Evolutionary conservation across 2,329 filamentous ascomycete genomes (phyloP).

Genomic region (Ophiocordyceps camponoti-rufipedis): DNA sequence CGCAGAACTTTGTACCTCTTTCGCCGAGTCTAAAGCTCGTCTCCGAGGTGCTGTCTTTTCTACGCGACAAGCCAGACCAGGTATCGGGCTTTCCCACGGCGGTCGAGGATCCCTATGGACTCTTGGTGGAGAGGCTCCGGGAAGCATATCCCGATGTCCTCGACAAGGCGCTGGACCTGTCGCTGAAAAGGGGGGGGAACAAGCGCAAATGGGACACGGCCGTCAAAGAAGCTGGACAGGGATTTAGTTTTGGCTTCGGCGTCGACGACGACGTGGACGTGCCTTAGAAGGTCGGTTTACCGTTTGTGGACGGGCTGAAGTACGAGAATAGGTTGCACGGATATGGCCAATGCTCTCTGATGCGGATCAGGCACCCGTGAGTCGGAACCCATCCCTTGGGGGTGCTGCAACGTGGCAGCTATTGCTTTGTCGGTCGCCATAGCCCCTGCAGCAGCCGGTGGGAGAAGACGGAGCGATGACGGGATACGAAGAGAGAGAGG

Average conservation of each 20-base stretch:
- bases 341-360: not conserved
- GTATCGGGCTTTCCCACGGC: constrained; percentile 69
- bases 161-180: constrained; percentile 41
- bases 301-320: not conserved
- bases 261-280: constrained; percentile 25
- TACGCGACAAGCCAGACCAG: constrained; percentile 67
- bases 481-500: not conserved
- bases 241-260: constrained; percentile 39
- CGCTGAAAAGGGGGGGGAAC: constrained; percentile 45
- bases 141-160: constrained; percentile 48
- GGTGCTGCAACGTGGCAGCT: not conserved
- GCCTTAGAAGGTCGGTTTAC: not conserved
- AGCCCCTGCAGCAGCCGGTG: not conserved
- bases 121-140: constrained; percentile 55
- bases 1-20: constrained; percentile 83
- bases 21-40: constrained; percentile 38
- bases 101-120: constrained; percentile 51
- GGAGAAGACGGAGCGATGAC: not conserved
- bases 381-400: not conserved
- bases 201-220: constrained; percentile 80
- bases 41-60: constrained; percentile 57
- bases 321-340: not conserved
- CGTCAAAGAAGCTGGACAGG: constrained; percentile 26
- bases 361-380: not conserved
- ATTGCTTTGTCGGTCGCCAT: not conserved